A percentile compares a stretch with the other conserved stretches of the same genome.
phyloP scores from a whole-genome alignment of 2,329 filamentous ascomycete species.

The Ceratocystis eucalypticola region DNA sequence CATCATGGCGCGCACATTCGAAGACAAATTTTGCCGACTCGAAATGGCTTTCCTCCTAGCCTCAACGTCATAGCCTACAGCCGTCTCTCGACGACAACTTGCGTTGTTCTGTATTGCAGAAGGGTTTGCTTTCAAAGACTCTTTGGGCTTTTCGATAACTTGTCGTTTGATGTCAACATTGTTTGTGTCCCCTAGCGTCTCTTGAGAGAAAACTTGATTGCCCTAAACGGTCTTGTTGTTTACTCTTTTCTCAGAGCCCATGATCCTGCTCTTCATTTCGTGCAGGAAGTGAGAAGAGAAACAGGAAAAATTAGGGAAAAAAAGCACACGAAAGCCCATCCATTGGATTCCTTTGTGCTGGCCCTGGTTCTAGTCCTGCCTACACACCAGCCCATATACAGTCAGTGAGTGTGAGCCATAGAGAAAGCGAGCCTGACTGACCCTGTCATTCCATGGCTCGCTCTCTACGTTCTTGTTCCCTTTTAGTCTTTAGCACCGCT shows the following conservation, averaged over 20 bases:
- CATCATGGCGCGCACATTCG: background rate
- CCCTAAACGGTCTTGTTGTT: constrained; percentile 1
- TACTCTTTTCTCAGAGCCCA: background rate
- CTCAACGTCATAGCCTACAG: background rate
- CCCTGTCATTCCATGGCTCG: background rate
- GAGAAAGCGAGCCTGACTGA: background rate
- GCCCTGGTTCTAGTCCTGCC: background rate
- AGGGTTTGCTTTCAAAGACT: no score
- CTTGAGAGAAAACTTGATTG: constrained; percentile 1
- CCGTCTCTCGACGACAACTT: no score
- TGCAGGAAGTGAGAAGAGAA: background rate
- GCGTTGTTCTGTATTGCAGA: no score
- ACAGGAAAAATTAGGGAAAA: background rate
- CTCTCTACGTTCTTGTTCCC: background rate
- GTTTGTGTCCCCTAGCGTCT: background rate
- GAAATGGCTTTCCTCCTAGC: background rate
- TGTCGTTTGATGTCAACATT: background rate
- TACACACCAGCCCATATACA: constrained; percentile 3
- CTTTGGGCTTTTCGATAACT: background rate
- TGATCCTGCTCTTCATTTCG: background rate
- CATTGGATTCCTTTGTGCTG: background rate
- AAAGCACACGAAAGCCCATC: background rate
- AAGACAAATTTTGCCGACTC: background rate
- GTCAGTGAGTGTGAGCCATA: background rate
- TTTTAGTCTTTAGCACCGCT: constrained; percentile 5